Conservation (phyloP, 2,329 filamentous ascomycete species). For the Aspergillus quadrilineatus region DNA sequence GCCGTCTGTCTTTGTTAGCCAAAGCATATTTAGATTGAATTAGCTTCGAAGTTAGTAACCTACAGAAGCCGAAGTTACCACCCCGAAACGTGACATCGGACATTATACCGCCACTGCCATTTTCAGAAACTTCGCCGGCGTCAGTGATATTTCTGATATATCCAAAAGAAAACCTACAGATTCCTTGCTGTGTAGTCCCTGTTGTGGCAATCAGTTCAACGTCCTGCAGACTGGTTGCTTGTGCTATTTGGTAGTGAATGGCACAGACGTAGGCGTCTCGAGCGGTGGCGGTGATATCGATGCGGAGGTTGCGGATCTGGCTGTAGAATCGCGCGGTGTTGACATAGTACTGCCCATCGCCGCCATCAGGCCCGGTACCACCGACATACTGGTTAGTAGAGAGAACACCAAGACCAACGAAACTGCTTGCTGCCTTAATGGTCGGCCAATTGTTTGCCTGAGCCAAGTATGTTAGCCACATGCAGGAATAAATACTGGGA, state of each 20-base stretch:
- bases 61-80: conserved; percentile 45
- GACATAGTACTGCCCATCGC: conserved; percentile 61
- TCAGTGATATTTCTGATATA: neutral
- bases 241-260: conserved; percentile 74
- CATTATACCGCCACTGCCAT: conserved; percentile 57
- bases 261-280: conserved; percentile 50
- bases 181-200: conserved; percentile 6
- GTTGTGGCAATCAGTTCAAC: conserved; percentile 8
- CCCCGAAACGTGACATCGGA: conserved; percentile 60
- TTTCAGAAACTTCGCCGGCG: conserved; percentile 19
- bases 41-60: neutral
- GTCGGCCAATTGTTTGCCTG: conserved; percentile 24
- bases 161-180: neutral
- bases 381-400: conserved; percentile 71
- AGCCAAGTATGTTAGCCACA: neutral
- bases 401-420: conserved; percentile 76
- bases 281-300: conserved; percentile 58
- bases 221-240: conserved; percentile 69
- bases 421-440: conserved; percentile 55
- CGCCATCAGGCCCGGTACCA: conserved; percentile 9
- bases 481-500: neutral
- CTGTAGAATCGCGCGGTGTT: conserved; percentile 51
- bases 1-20: conserved; percentile 25
- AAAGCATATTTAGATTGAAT: neutral
- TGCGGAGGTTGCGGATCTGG: conserved; percentile 71